A percentile compares a stretch with the other conserved stretches of the same genome.
phyloP scores from a whole-genome alignment of 257 asterid species.

The Solanum chiquidenum region DNA sequence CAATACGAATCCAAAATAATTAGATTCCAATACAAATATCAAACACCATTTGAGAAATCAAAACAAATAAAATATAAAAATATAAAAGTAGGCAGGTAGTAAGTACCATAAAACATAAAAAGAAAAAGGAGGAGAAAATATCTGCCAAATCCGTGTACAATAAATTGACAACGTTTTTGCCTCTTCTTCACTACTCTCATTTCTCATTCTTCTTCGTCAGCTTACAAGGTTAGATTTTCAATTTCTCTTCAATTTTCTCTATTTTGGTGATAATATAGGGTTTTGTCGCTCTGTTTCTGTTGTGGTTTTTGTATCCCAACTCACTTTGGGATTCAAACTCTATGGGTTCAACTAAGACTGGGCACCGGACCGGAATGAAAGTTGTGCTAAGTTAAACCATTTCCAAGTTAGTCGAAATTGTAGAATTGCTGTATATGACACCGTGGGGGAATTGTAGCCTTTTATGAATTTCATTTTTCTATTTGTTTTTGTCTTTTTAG shows the following conservation, averaged over 20 bases:
- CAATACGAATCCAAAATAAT: too few relatives aligned
- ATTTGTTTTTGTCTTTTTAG: not conserved
- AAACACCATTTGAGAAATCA: too few relatives aligned
- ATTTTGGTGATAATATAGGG: not conserved
- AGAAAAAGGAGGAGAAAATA: too few relatives aligned
- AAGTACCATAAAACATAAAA: too few relatives aligned
- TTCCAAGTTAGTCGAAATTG: not conserved
- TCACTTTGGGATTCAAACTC: not conserved
- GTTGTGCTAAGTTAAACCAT: not conserved
- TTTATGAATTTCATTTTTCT: not conserved
- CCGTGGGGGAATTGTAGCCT: not conserved
- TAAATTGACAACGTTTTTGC: too few relatives aligned
- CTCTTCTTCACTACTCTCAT: too few relatives aligned
- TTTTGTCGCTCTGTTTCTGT: not conserved
- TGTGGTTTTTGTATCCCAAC: not conserved
- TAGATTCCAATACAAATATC: too few relatives aligned
- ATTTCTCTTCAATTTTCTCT: not conserved
- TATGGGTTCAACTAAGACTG: not conserved
- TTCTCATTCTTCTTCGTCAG: too few relatives aligned
- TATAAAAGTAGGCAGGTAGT: too few relatives aligned
- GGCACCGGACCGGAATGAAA: too few relatives aligned
- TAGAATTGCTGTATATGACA: not conserved
- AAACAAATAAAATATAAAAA: too few relatives aligned
- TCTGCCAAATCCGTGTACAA: too few relatives aligned
- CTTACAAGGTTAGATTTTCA: not conserved